Base-by-base conservation (phyloP, 129 eudicot genomes). In the Logfia minima region DNA sequence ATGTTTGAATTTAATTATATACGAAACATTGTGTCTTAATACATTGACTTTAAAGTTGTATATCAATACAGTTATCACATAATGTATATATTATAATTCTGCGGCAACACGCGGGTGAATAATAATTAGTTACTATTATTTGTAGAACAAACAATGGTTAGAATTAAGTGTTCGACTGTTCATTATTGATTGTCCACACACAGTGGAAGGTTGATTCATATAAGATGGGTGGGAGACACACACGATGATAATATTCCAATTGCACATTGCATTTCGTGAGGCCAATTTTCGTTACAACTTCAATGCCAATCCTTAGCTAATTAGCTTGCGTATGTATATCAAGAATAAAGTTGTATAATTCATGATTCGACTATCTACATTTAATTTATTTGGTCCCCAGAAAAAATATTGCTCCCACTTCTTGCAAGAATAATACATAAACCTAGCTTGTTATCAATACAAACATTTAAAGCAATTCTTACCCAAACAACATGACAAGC, bases 181-280 rank as follows among this genome's bases (percentile, higher is more conserved):
- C 2, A 34, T 34, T 17, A 18, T 53, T 51, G 43, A 66, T 76
- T 29, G 73, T 76, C 80, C 80, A 74, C 80, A 80, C 39, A 75
- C 13, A 80, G 80, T 74, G 84, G 84, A 68, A 74, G 76, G 23
- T 67, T 81, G 80, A 75, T 81, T 67, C 72, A 75, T 39, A 22
- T 29, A 56, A 13, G 18, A 21, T 81, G 71, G 66, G 84, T 81
- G 84, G 80, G 84, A 75, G 66, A 68, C 80, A 59, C 53, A 60
- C 76, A 75, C 68, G 80, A 81, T 75, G 66, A 68, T 75, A 75
- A 81, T 60, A 75, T 81, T 75, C 80, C 64, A 75, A 68, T 80
- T 68, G 71, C 75, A 60, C 32, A 45, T 66, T 60, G 84, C 80
- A 81, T 81, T 60, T 81, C 71, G 32, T 67, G 65, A 67, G 84